phyloP scores from a whole-genome alignment of 2,329 filamentous ascomycete genomes.

The Drechslerella stenobrocha region DNA sequence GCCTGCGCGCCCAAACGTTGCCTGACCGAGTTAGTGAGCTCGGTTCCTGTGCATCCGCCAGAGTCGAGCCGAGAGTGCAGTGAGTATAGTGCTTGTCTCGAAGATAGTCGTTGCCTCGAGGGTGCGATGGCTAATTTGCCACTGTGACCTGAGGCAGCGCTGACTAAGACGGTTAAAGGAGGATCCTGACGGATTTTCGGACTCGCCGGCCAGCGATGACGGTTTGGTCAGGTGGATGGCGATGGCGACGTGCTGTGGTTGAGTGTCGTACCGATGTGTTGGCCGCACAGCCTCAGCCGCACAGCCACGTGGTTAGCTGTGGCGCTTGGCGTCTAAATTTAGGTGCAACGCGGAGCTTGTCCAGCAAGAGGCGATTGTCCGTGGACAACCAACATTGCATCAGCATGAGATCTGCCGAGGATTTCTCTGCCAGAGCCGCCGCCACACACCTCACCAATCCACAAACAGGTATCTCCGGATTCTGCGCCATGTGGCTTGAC shows the following conservation, averaged over 20 bases:
- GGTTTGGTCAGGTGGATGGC: not conserved
- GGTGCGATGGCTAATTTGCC: too few species aligned
- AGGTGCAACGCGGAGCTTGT: slow-evolving; percentile 27
- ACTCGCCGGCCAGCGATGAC: too few species aligned
- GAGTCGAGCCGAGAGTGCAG: slow-evolving; percentile 8
- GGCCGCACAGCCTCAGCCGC: too few species aligned
- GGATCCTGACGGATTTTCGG: slow-evolving; percentile 4
- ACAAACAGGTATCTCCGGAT: not conserved
- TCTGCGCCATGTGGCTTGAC: not conserved
- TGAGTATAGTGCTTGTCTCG: too few species aligned
- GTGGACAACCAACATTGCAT: not conserved
- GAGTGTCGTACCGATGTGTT: slow-evolving; percentile 30
- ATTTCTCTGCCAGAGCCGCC: not conserved
- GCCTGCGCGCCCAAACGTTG: too few species aligned
- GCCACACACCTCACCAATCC: not conserved
- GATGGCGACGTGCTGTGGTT: slow-evolving; percentile 15
- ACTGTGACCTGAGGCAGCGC: too few species aligned
- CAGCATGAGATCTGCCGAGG: not conserved
- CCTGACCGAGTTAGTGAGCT: not conserved
- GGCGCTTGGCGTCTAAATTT: slow-evolving; percentile 37
- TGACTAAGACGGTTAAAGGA: not conserved
- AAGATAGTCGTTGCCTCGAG: too few species aligned
- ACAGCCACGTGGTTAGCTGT: slow-evolving; percentile 46
- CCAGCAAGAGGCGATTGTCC: not conserved
- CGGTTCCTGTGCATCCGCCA: slow-evolving; percentile 14